Base-by-base conservation (phyloP, 139 green algal species). In the Choricystis sp. region DNA sequence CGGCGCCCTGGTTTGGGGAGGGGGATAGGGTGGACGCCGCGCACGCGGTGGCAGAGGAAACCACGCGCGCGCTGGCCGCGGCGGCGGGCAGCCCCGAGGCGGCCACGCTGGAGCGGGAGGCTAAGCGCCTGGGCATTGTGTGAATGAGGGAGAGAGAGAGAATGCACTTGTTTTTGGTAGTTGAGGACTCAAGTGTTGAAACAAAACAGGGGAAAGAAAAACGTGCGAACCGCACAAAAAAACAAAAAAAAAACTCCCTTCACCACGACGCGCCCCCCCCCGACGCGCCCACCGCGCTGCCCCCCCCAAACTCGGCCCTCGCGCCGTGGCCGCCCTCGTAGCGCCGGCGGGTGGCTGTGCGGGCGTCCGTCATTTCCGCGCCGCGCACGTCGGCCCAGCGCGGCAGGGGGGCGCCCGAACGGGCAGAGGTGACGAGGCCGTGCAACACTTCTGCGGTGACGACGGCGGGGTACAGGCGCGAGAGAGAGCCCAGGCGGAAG, bases 1-100 rank as follows among this genome's bases (percentile, higher is more conserved):
- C 76, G 1, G 27, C 49, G 2, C 52, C 70, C 9, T 82, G 71
- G 69, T 78, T 76, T 59, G 26, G 25, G 61, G 56, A 21, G 24
- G 40, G 56, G 64, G 40, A 52, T 16, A 16, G 40, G 40, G 16
- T 52, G 9, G 9, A 16, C 40, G 40, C 40, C 16, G 40, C 40
- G 40, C 16, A 16, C 9, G 40, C 40, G 9, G 40, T 9, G 25
- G 57, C 31, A 22, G 67, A 61, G 2, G 19, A 40, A 19, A 19
- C 26, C 25, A 58, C 57, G 26, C 21, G 19, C 2, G 61, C 64
- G 26, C 40, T 40, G 31, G 61, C 67, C 14, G 14, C 67, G 26
- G 23, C 40, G 2, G 30, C 55, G 56, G 26, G 64, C 56, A 26
- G 23, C 19, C 61, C 24, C 26, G 25, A 65, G 62, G 66, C 66